These are phyloP conservation scores for Starmera quercuum DNA, from an alignment of 805 yeast genomes.

Conservation along the genomic window DNA sequence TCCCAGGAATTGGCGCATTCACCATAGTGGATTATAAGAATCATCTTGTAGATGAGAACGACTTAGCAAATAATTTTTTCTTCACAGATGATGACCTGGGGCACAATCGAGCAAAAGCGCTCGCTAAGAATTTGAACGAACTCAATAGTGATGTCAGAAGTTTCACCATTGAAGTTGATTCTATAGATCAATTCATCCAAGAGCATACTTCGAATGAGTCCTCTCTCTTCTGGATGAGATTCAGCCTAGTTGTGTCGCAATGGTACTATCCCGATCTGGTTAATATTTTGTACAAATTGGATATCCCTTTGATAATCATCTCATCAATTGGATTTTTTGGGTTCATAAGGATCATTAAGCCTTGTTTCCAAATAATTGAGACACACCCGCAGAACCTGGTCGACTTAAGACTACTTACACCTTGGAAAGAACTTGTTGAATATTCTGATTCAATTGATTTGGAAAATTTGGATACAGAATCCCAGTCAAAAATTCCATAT, in stretches of 20 bases:
- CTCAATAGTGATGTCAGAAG: slow-evolving; percentile 56
- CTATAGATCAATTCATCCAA: slow-evolving; percentile 10
- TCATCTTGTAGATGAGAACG: slow-evolving; percentile 28
- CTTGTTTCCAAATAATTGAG: slow-evolving; percentile 58
- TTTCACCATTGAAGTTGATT: slow-evolving; percentile 11
- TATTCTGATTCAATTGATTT: slow-evolving; percentile 47
- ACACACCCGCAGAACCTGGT: slow-evolving; percentile 59
- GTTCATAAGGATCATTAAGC: slow-evolving; percentile 42
- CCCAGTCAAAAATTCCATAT: slow-evolving; percentile 62
- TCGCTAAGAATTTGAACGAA: slow-evolving; percentile 37
- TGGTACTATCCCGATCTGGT: slow-evolving; percentile 23
- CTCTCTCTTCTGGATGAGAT: not conserved
- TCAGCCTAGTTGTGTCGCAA: slow-evolving; percentile 35
- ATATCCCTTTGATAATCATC: slow-evolving; percentile 49
- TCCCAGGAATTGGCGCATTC: slow-evolving; percentile 67
- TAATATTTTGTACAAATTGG: slow-evolving; percentile 30
- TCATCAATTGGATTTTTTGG: slow-evolving; percentile 63
- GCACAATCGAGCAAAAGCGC: slow-evolving; percentile 27
- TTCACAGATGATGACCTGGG: slow-evolving; percentile 38
- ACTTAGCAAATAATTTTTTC: slow-evolving; percentile 58
- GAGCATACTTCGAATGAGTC: slow-evolving; percentile 32
- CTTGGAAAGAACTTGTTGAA: slow-evolving; percentile 62
- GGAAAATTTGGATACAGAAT: slow-evolving; percentile 28
- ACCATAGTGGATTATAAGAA: slow-evolving; percentile 47
- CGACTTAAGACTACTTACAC: slow-evolving; percentile 59